Conservation (phyloP, 2,329 filamentous ascomycete genomes). For the Ophiocordyceps camponoti-saundersi region DNA sequence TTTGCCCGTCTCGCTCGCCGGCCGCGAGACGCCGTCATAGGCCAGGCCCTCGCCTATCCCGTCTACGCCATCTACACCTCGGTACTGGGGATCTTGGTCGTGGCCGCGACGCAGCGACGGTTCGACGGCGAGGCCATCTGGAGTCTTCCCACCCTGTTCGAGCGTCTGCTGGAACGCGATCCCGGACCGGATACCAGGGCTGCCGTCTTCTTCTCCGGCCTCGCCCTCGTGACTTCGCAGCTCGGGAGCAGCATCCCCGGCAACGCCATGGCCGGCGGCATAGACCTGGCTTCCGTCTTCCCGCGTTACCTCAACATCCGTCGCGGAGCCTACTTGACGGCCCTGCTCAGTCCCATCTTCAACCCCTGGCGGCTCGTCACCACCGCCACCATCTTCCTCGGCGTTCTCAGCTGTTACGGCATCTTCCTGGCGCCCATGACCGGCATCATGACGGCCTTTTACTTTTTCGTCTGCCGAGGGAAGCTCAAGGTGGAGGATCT, state of each 20-base stretch:
- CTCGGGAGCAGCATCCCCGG: constrained; percentile 19
- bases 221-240: constrained; percentile 18
- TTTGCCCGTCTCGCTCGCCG: constrained; percentile 17
- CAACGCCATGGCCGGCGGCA: constrained; percentile 20
- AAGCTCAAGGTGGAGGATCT: constrained; percentile 20
- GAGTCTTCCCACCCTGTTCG: constrained; percentile 19
- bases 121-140: constrained; percentile 18
- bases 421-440: constrained; percentile 22
- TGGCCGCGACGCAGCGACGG: constrained; percentile 19
- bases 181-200: constrained; percentile 16
- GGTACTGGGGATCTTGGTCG: constrained; percentile 22
- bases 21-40: constrained; percentile 16
- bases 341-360: constrained; percentile 16
- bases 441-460: constrained; percentile 20
- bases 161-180: constrained; percentile 12
- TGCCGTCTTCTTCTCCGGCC: constrained; percentile 19
- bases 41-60: constrained; percentile 17
- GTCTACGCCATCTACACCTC: constrained; percentile 17
- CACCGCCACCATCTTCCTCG: constrained; percentile 17
- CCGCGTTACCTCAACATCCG: constrained; percentile 21
- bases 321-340: constrained; percentile 18
- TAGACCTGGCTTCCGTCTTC: constrained; percentile 20
- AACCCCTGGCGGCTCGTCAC: constrained; percentile 22
- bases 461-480: constrained; percentile 13
- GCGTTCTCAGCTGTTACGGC: constrained; percentile 18